phyloP scores from a whole-genome alignment of 768 basidiomycete genomes.

The Termitomyces sp. region DNA sequence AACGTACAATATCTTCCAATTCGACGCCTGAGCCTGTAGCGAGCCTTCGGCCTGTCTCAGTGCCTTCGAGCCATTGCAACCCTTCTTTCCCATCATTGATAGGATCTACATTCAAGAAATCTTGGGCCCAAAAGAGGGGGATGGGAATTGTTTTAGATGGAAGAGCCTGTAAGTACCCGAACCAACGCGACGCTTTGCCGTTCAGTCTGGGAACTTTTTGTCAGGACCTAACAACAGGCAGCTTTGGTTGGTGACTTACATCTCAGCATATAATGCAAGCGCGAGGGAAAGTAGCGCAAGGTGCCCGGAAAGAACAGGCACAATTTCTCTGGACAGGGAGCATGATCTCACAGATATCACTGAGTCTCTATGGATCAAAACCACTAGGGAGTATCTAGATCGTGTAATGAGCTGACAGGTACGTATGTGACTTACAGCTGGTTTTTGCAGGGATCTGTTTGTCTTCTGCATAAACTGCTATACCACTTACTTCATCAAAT shows the following conservation, averaged over 20 bases:
- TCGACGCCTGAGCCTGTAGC: background rate
- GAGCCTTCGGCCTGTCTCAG: constrained; percentile 25
- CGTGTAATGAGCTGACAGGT: constrained; percentile 1
- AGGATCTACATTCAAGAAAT: constrained; percentile 15
- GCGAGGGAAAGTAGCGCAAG: constrained; percentile 57
- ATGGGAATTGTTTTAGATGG: constrained; percentile 48
- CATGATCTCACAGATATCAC: constrained; percentile 60
- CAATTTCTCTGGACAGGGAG: constrained; percentile 37
- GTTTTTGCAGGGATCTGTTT: constrained; percentile 24
- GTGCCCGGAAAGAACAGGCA: constrained; percentile 44
- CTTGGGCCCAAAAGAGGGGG: constrained; percentile 53
- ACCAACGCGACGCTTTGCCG: constrained; percentile 50
- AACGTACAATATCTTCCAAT: constrained; percentile 11
- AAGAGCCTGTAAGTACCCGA: constrained; percentile 60
- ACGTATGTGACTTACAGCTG: constrained; percentile 27
- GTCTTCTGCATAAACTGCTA: constrained; percentile 31
- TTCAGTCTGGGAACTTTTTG: constrained; percentile 31
- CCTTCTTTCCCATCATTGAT: constrained; percentile 25
- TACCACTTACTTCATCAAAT: constrained; percentile 17
- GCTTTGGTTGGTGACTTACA: constrained; percentile 36
- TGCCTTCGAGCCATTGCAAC: constrained; percentile 35
- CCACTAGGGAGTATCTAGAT: constrained; percentile 35
- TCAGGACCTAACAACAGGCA: constrained; percentile 1
- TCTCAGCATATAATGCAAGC: constrained; percentile 58
- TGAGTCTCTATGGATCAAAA: constrained; percentile 54